Base-by-base conservation (phyloP, 805 yeast species). In the Pichia cephalocereana region DNA sequence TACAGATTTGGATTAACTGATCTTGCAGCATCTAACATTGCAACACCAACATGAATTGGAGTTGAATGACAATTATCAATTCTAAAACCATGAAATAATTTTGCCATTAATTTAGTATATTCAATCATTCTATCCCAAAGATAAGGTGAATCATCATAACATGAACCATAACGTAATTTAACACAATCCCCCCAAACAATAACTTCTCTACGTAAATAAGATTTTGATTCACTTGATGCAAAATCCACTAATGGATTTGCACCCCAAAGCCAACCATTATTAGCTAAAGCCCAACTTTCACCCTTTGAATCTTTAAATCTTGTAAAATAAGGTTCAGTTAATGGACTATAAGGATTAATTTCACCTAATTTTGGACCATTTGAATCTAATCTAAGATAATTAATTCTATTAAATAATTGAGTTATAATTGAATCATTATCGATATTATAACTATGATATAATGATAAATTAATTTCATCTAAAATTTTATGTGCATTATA, bases 191-290 rank as follows among this genome's bases (percentile, higher is more conserved):
- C 93, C 99, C 99, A 91, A 27, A 91, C 86, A 55, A 91, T 89
- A 12, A 91, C 96, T 64, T 91, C 96, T 61, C 99, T 77, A 46
- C 95, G 74, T 44, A 91, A 67, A 61, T 93, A 91, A 5, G 95
- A 90, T 59, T 79, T 83, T 6, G 95, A 80, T 47, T 80, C 57
- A 30, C 74, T 65, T 0, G 96, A 84, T 0, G 98, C 99, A 74
- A 91, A 91, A 67, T 91, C 98, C 3, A 87, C 83, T 49, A 90
- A 67, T 2, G 98, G 97, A 56, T 91, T 82, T 11, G 96, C 97
- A 46, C 87, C 90, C 99, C 99, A 91, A 48, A 93, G 88, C 97
- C 98, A 91, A 43, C 99, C 99, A 60, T 93, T 91, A 61, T 93
- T 93, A 4, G 96, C 98, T 50, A 91, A 69, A 9, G 86, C 82